Evolutionary conservation across 371 early-diverging fungal species (phyloP), one percentile per base, ranked within the genome.

Genomic region (Mortierella sp.): DNA sequence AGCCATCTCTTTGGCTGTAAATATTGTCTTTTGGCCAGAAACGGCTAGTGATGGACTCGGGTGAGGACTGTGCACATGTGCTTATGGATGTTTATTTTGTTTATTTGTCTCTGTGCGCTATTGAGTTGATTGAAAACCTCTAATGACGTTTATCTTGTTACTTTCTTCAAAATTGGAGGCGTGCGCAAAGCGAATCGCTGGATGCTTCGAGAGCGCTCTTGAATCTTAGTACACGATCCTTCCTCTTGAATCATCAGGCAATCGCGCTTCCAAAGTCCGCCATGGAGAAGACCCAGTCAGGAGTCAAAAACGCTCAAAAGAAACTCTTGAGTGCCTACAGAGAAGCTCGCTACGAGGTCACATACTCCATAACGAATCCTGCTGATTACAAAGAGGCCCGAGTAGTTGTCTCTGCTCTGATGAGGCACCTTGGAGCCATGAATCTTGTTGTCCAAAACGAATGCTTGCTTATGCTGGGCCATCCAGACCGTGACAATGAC

Each of bases 381-480:
- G 73, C 76, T 10, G 83, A 81, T 47, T 81, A 81, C 76, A 81
- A 81, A 60, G 70, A 72, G 51, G 76, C 76, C 12, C 76, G 73
- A 5, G 32, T 73, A 37, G 76, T 76, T 16, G 28, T 81, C 2
- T 72, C 83, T 6, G 73, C 67, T 18, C 24, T 81, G 57, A 81
- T 81, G 83, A 61, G 83, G 14, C 83, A 81, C 59, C 62, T 81
- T 24, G 83, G 67, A 10, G 76, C 83, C 24, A 81, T 81, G 83
- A 81, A 76, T 55, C 57, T 81, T 22, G 76, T 81, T 5, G 83
- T 81, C 3, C 81, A 81, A 67, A 81, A 81, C 57, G 81, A 81
- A 64, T 68, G 81, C 2, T 61, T 81, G 9, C 37, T 81, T 66
- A 75, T 81, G 76, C 69, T 81, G 16, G 81, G 81, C n/a, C 72